Evolutionary conservation across 345 rosid genomes (phyloP).

Genomic region (Syzygium aqueum): DNA sequence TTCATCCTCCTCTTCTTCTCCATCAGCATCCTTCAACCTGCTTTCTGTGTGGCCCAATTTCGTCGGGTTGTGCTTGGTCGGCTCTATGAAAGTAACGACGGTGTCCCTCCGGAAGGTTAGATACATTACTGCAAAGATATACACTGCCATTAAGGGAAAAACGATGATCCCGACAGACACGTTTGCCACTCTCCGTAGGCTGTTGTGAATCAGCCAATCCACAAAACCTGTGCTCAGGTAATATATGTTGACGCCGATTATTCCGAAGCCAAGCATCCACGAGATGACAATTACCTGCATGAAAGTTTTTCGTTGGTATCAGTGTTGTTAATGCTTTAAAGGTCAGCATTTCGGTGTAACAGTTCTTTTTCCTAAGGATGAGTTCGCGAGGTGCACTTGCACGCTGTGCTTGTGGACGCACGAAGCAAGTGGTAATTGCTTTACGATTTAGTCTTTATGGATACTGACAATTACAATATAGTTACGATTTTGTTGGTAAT

Average conservation of each 20-base stretch:
- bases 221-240: constrained; percentile 44
- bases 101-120: constrained; percentile 43
- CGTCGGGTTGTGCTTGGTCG: constrained; percentile 9
- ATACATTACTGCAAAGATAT: constrained; percentile 29
- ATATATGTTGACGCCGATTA: constrained; percentile 55
- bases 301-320: neutral
- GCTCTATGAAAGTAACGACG: constrained; percentile 25
- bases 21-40: neutral
- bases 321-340: neutral
- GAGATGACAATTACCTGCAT: constrained; percentile 45
- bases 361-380: neutral
- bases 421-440: neutral
- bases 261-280: constrained; percentile 43
- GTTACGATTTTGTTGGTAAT: too few relatives aligned
- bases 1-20: neutral
- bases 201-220: constrained; percentile 38
- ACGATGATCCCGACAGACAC: constrained; percentile 36
- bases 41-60: constrained; percentile 11
- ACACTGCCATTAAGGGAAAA: constrained; percentile 46
- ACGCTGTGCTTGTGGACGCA: neutral
- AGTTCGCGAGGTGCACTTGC: neutral
- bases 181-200: constrained; percentile 28
- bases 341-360: neutral
- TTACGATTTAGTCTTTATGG: too few relatives aligned
- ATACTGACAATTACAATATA: too few relatives aligned